Base-by-base conservation (phyloP, 495 filamentous ascomycete genomes). In the Tuber microsphaerosporum region DNA sequence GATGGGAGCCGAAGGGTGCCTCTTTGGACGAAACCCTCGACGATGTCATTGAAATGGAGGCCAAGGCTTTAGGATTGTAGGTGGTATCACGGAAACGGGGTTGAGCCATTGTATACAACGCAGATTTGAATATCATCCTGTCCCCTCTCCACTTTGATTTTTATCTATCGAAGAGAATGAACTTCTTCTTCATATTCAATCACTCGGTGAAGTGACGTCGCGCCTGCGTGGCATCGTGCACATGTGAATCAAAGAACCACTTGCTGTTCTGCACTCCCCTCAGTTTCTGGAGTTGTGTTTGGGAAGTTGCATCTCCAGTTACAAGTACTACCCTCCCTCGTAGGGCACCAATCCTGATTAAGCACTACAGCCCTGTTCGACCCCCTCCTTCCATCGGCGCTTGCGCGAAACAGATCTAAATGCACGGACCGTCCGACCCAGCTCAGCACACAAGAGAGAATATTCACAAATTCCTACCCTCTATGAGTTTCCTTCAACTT, bases 11-110 rank as follows among this genome's bases (percentile, higher is more conserved):
- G 42, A 68, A 37, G 20, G 73, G 69, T 31, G 37, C 39, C 31
- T 8, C 77, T 19, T 19, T 82, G 56, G 44, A 75, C 20, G 81
- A 82, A 22, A 82, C 75, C 0, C 56, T 82, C 7, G 81, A 82
- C 43, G 77, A 20, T 10, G 19, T 73, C 16, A 79, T 82, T 44
- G 71, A 82, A 31, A 34, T n/a, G 31, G 80, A 82, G 73, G 81
- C 77, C n/a, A 82, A 77, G 37, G 34, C 1, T 19, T 44, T 76
- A 46, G 79, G 79, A 12, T 51, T 81, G 65, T 70, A 75, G n/a
- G 42, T 8, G 70, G 43, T 42, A 16, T 71, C 1, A 71, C 17
- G 56, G 56, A 31, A 17, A 65, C 1, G 56, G 14, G 56, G 14
- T 34, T 65, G 26, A 65, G 10, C 10, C 10, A 31, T 65, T 31